Evolutionary conservation across 129 eudicot genomes (phyloP).

Genomic region (Arctium lappa): DNA sequence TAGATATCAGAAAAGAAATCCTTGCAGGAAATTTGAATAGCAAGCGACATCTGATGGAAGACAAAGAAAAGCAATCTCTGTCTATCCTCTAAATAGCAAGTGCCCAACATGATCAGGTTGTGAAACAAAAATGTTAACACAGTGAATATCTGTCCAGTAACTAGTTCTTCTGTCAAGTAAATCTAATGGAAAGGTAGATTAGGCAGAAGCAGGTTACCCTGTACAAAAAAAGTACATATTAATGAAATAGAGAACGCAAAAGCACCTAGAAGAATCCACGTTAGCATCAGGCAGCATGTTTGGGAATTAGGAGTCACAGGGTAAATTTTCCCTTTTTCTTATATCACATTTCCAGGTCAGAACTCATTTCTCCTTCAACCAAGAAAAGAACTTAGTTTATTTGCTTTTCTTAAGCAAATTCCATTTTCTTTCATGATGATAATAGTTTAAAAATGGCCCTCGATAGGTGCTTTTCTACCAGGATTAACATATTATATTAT

Average conservation of each 20-base stretch:
- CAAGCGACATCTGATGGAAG: background rate
- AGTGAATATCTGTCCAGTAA: background rate
- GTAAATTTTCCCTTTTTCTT: background rate
- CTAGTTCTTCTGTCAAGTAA: background rate
- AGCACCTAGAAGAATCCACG: background rate
- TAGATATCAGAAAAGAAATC: no score
- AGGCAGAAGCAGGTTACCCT: background rate
- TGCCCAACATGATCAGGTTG: no score
- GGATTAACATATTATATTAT: no score
- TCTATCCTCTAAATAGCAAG: background rate
- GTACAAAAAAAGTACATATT: background rate
- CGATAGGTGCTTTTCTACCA: background rate
- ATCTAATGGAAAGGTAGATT: background rate
- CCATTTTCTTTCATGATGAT: no score
- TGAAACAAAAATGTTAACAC: background rate
- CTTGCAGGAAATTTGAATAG: no score
- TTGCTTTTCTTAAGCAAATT: no score
- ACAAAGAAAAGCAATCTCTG: background rate
- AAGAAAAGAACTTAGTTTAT: background rate
- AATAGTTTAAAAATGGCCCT: background rate
- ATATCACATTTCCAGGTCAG: no score
- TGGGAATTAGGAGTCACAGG: background rate
- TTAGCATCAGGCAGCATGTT: background rate
- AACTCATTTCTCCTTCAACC: background rate
- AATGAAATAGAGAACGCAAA: background rate